phyloP scores from a whole-genome alignment of 495 filamentous ascomycete species.

The Halenospora varia region DNA sequence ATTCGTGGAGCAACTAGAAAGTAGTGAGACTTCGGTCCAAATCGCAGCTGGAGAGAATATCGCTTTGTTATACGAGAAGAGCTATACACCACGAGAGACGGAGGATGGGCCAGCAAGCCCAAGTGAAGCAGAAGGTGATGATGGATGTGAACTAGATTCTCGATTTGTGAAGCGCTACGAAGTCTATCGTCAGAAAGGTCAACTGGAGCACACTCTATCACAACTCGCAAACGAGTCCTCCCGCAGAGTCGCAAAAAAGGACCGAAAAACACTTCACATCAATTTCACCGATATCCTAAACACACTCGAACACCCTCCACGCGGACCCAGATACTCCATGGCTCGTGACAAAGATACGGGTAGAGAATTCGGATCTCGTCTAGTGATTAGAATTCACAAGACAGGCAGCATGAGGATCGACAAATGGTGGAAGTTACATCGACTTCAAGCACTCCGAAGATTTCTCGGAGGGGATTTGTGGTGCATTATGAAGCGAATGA shows the following conservation, averaged over 20 bases:
- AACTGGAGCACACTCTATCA: constrained; percentile 33
- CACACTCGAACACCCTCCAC: constrained; percentile 72
- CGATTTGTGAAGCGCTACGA: constrained; percentile 35
- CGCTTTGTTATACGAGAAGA: constrained; percentile 84
- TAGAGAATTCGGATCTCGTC: constrained; percentile 68
- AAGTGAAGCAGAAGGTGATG: constrained; percentile 45
- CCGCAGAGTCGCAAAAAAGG: constrained; percentile 72
- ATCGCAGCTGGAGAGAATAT: constrained; percentile 87
- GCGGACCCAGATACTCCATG: constrained; percentile 66
- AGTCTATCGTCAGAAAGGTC: constrained; percentile 33
- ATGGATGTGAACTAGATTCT: constrained; percentile 36
- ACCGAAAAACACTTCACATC: constrained; percentile 70
- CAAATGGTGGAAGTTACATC: constrained; percentile 84
- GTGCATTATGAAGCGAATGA: constrained; percentile 80
- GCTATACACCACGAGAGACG: constrained; percentile 62
- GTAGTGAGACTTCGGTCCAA: constrained; percentile 70
- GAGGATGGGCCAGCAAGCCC: constrained; percentile 52
- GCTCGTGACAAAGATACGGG: constrained; percentile 71
- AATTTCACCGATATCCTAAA: constrained; percentile 81
- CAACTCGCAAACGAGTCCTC: constrained; percentile 55
- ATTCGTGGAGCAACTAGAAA: constrained; percentile 87
- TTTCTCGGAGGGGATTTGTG: constrained; percentile 77
- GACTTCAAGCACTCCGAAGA: constrained; percentile 71
- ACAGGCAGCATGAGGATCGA: constrained; percentile 76
- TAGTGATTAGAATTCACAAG: constrained; percentile 71